Conservation (phyloP, 805 yeast genomes). For the Hanseniaspora jakobsenii region DNA sequence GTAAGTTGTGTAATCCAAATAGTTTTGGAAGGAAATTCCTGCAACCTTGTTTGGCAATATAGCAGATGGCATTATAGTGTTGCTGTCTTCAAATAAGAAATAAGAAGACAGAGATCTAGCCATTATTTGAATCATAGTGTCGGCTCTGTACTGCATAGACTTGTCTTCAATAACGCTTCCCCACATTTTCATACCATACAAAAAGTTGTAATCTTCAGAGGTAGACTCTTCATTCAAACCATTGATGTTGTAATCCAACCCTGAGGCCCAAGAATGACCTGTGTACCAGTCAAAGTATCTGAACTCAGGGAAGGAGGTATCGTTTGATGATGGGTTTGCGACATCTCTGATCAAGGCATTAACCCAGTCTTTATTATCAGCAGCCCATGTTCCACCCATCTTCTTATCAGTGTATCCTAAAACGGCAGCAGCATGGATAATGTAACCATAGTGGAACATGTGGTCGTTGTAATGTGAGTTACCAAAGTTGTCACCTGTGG, state of each 20-base stretch:
- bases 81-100: slow-evolving; percentile 15
- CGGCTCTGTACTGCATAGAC: slow-evolving; percentile 42
- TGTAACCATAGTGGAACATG: slow-evolving; percentile 79
- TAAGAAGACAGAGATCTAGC: slow-evolving; percentile 36
- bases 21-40: slow-evolving; percentile 64
- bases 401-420: slow-evolving; percentile 52
- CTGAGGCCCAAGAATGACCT: slow-evolving; percentile 71
- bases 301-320: slow-evolving; percentile 48
- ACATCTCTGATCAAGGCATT: slow-evolving; percentile 54
- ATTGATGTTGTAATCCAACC: slow-evolving; percentile 48
- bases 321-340: slow-evolving; percentile 46
- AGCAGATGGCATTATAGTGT: slow-evolving; percentile 20
- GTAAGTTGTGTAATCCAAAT: slow-evolving; percentile 60
- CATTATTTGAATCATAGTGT: slow-evolving; percentile 50
- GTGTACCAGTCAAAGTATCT: slow-evolving; percentile 59
- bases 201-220: slow-evolving; percentile 59
- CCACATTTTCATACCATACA: slow-evolving; percentile 59
- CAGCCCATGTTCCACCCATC: slow-evolving; percentile 42
- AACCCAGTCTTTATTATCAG: slow-evolving; percentile 41
- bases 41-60: slow-evolving; percentile 54
- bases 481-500: slow-evolving; percentile 48
- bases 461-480: slow-evolving; percentile 73
- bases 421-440: slow-evolving; percentile 70
- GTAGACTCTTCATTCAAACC: slow-evolving; percentile 64
- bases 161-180: slow-evolving; percentile 44